Base-by-base conservation (phyloP, 768 basidiomycete species). In the Megacollybia marginata region DNA sequence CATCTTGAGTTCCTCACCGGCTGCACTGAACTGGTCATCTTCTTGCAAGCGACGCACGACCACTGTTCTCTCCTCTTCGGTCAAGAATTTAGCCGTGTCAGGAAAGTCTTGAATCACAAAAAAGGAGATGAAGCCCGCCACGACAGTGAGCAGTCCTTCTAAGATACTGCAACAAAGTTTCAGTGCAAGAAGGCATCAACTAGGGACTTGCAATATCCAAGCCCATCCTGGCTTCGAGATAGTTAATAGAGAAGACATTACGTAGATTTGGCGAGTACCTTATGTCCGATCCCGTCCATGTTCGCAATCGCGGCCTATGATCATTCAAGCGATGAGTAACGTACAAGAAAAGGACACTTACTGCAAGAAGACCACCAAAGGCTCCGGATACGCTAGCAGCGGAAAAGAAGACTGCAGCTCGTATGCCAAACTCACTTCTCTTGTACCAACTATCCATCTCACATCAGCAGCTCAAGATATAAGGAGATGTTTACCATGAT, bases 31-130 rank as follows among this genome's bases (percentile, higher is more conserved):
- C 59, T 86, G 82, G 53, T 80, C 73, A 58, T 88, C 83, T 11
- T 64, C 58, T 59, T 88, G 83, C 33, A 90, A 68, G 16, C 85
- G 70, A 19, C 80, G 74, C 48, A 88, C 71, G 47, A 87, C 74
- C 16, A 83, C 70, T 8, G 79, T 80, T 31, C 84, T 71, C 64
- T 90, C 88, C 2, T 68, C 74, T 55, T 85, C 83, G n/a, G 73
- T 75, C 6, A 91, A 70, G 69, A 89, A 90, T 55, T 75, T 84
- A 23, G 87, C 88, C 1, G 80, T 85, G 56, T 90, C 85, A 3
- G 88, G 88, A 65, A 90, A 91, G 60, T 90, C 88, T 57, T 88
- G 81, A 51, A 90, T 79, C 59, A 90, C 79, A 74, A 77, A 90
- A 68, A 81, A 89, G 1, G 85, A 88, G 9, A 70, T 61, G 19